phyloP scores from a whole-genome alignment of 2,329 filamentous ascomycete genomes.

The Xylaria sp. region DNA sequence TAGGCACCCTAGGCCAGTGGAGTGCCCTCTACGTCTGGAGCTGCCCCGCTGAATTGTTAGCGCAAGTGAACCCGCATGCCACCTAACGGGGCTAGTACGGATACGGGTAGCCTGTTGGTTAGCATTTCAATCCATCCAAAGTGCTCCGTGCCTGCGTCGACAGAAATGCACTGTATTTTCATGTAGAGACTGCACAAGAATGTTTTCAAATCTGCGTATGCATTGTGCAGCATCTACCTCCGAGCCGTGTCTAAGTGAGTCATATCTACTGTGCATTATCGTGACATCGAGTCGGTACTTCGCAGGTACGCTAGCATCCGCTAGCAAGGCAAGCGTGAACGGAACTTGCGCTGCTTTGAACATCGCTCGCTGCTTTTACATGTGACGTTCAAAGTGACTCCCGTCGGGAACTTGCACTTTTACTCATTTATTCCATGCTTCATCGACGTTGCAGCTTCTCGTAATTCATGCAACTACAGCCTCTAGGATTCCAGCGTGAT shows the following conservation, averaged over 20 bases:
- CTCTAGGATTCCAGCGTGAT: not conserved
- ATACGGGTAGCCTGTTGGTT: not conserved
- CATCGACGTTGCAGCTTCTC: not conserved
- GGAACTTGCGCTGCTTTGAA: not conserved
- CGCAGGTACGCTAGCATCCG: too few relatives aligned
- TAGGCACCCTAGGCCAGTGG: not conserved
- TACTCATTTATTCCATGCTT: not conserved
- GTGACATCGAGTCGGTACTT: too few relatives aligned
- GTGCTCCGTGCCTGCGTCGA: too few relatives aligned
- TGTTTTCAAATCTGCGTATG: too few relatives aligned
- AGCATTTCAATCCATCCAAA: not conserved
- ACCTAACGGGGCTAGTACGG: not conserved
- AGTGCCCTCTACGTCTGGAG: not conserved
- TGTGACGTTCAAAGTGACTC: not conserved
- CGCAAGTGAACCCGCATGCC: not conserved
- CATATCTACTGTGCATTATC: too few relatives aligned
- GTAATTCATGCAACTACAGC: not conserved
- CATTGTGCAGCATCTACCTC: too few relatives aligned
- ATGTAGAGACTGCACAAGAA: too few relatives aligned
- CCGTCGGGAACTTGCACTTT: not conserved
- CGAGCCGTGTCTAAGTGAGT: too few relatives aligned
- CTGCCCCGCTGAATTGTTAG: not conserved
- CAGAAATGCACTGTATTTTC: too few relatives aligned
- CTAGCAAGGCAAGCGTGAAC: too few relatives aligned
- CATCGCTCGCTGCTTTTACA: not conserved